These are phyloP conservation scores for Arctium minus DNA, from an alignment of 129 eudicot species.

Conservation along the genomic window DNA sequence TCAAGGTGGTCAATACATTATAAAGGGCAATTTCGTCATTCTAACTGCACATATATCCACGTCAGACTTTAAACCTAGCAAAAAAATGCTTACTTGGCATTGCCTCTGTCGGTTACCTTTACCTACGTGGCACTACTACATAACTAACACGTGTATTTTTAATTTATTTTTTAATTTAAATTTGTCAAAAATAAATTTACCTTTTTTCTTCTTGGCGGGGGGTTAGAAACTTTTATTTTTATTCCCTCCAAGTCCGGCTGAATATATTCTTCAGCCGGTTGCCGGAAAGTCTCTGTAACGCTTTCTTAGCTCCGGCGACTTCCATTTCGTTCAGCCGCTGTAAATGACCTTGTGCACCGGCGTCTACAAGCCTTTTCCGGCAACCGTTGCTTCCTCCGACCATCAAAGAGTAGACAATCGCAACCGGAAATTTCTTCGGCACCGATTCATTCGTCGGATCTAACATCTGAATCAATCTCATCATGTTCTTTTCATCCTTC, in stretches of 20 bases:
- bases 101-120: background rate
- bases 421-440: slow-evolving; percentile 67
- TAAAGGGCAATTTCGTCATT: slow-evolving; percentile 25
- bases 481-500: slow-evolving; percentile 77
- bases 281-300: slow-evolving; percentile 72
- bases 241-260: slow-evolving; percentile 72
- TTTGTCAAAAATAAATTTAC: slow-evolving; percentile 14
- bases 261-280: slow-evolving; percentile 66
- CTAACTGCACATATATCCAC: background rate
- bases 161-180: background rate
- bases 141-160: background rate
- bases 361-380: slow-evolving; percentile 66
- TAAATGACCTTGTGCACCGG: slow-evolving; percentile 57
- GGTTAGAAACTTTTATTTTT: slow-evolving; percentile 37
- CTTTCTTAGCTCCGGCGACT: slow-evolving; percentile 77
- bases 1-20: slow-evolving; percentile 1
- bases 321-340: slow-evolving; percentile 69
- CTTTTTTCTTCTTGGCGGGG: slow-evolving; percentile 48
- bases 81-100: slow-evolving; percentile 12
- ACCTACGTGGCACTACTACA: background rate
- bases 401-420: slow-evolving; percentile 64
- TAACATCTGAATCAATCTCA: slow-evolving; percentile 68
- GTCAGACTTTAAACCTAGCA: background rate
- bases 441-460: slow-evolving; percentile 68
- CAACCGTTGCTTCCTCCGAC: slow-evolving; percentile 77